Evolutionary conservation across 257 asterid species (phyloP).

Genomic region (Solanum rostratum): DNA sequence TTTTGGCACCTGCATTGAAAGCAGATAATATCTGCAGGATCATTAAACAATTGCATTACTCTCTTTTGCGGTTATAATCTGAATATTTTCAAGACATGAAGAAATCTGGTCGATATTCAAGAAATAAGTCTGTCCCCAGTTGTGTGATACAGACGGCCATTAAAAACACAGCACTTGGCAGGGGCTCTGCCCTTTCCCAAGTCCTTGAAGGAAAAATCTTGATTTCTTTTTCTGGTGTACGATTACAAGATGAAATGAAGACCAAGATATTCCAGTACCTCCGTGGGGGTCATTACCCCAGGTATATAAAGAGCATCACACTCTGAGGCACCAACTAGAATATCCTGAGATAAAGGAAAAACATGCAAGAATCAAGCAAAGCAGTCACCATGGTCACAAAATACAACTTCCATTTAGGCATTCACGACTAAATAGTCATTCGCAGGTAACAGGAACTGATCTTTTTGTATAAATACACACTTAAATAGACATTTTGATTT

Average conservation of each 20-base stretch:
- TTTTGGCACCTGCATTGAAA: conserved; percentile 54
- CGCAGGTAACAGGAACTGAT: not conserved
- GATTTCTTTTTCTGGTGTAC: not conserved
- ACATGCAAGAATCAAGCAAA: not conserved
- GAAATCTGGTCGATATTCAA: not conserved
- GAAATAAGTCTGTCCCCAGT: not conserved
- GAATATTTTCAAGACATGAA: not conserved
- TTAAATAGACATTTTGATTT: not conserved
- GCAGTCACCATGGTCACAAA: not conserved
- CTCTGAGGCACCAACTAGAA: conserved; percentile 39
- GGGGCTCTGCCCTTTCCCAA: not conserved
- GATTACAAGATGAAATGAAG: not conserved
- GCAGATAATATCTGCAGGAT: conserved; percentile 57
- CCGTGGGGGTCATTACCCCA: conserved; percentile 88
- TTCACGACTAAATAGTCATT: not conserved
- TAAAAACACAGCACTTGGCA: not conserved
- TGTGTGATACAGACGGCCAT: not conserved
- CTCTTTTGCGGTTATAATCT: not conserved
- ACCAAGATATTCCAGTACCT: conserved; percentile 22
- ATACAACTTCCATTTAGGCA: not conserved
- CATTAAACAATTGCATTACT: conserved; percentile 4
- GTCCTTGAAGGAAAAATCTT: not conserved
- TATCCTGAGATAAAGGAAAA: conserved; percentile 31
- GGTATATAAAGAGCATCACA: conserved; percentile 60
- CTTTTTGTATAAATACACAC: not conserved